These are phyloP conservation scores for Ceratocystis cacaofunesta DNA, from an alignment of 2,329 filamentous ascomycete species.

Conservation along the genomic window DNA sequence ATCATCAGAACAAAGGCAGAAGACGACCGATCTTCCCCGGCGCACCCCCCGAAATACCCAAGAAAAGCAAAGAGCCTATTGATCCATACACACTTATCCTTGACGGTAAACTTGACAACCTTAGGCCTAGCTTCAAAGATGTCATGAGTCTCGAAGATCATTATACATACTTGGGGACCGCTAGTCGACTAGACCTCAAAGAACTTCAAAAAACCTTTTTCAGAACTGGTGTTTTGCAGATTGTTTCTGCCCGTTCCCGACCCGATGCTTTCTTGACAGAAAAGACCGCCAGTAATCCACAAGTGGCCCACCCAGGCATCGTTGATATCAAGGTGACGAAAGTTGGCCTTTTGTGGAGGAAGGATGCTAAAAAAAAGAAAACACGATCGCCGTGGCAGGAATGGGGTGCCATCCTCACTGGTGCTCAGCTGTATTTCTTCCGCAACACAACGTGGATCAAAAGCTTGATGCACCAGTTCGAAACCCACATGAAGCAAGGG, in stretches of 20 bases:
- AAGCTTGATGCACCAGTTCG: slow-evolving; percentile 74
- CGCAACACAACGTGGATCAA: slow-evolving; percentile 88
- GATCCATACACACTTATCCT: slow-evolving; percentile 92
- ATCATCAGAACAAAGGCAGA: slow-evolving; percentile 57
- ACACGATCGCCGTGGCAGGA: slow-evolving; percentile 94
- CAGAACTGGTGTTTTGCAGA: slow-evolving; percentile 81
- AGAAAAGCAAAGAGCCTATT: slow-evolving; percentile 64
- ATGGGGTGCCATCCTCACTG: slow-evolving; percentile 92
- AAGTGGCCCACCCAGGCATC: slow-evolving; percentile 77
- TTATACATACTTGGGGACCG: slow-evolving; percentile 73
- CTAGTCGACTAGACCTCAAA: slow-evolving; percentile 59
- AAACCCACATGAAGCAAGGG: slow-evolving; percentile 63
- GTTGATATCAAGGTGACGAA: slow-evolving; percentile 97
- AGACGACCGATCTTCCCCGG: slow-evolving; percentile 56
- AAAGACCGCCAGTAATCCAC: slow-evolving; percentile 67
- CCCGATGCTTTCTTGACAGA: slow-evolving; percentile 92
- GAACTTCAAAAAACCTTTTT: slow-evolving; percentile 81
- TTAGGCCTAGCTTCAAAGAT: slow-evolving; percentile 80
- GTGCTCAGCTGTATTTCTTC: slow-evolving; percentile 96
- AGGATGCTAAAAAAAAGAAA: slow-evolving; percentile 86
- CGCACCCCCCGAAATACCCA: slow-evolving; percentile 32
- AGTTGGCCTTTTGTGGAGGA: slow-evolving; percentile 86
- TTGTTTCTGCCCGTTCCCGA: slow-evolving; percentile 81
- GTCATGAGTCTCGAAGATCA: slow-evolving; percentile 84
- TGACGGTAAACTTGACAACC: slow-evolving; percentile 67